Evolutionary conservation across 768 basidiomycete genomes (phyloP).

Genomic region (Phlegmacium glaucopus): DNA sequence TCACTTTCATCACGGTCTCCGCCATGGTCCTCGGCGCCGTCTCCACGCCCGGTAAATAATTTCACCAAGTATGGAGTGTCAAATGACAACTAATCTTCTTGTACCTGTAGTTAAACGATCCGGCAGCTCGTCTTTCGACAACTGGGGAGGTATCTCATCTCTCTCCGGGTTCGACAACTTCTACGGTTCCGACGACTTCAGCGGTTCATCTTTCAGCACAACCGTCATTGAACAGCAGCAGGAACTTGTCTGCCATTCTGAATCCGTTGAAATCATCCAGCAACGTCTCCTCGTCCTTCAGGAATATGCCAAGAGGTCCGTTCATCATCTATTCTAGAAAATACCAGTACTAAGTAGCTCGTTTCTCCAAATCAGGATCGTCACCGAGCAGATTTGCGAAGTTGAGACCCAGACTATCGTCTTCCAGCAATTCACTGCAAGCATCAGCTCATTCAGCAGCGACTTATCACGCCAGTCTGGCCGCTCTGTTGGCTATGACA

Average conservation of each 20-base stretch:
- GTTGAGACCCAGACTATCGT: conserved; percentile 46
- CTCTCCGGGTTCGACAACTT: conserved; percentile 42
- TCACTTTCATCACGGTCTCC: conserved; percentile 24
- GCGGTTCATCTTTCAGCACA: conserved; percentile 24
- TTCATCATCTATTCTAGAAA: not conserved
- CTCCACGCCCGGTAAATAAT: conserved; percentile 20
- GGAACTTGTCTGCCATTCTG: conserved; percentile 37
- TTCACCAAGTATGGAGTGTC: conserved; percentile 4
- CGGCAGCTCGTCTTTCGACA: conserved; percentile 24
- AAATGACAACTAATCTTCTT: not conserved
- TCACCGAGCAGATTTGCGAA: conserved; percentile 44
- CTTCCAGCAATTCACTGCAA: conserved; percentile 38
- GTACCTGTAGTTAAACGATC: not conserved
- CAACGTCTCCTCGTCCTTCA: conserved; percentile 43
- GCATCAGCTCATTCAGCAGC: conserved; percentile 32
- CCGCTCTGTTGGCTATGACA: conserved; percentile 36
- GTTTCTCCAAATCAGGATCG: conserved; percentile 27
- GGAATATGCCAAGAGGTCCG: conserved; percentile 43
- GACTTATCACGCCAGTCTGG: conserved; percentile 36
- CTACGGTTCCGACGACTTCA: conserved; percentile 42
- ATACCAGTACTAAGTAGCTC: not conserved
- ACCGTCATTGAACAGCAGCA: conserved; percentile 29
- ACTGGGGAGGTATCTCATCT: conserved; percentile 36
- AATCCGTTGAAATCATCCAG: conserved; percentile 39
- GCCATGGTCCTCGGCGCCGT: conserved; percentile 26